phyloP scores from a whole-genome alignment of 1,284 basidiomycete species.

The Fomes fomentarius region DNA sequence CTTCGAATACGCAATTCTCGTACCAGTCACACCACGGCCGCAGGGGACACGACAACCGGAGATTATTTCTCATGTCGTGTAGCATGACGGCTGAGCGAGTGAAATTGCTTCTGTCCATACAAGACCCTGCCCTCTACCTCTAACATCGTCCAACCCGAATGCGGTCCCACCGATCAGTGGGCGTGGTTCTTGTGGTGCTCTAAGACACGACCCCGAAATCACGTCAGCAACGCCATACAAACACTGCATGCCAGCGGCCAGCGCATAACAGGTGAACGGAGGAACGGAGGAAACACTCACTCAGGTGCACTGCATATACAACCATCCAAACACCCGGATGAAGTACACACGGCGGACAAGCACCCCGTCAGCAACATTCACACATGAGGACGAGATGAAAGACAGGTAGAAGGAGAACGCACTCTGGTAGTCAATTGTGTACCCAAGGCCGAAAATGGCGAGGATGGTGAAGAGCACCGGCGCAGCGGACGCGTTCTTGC shows the following conservation, averaged over 20 bases:
- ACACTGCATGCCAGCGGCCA: not conserved
- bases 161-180: constrained; percentile 48
- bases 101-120: constrained; percentile 10
- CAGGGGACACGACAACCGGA: too few relatives aligned
- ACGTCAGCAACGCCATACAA: constrained; percentile 26
- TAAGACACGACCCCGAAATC: constrained; percentile 33
- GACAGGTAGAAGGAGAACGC: constrained; percentile 40
- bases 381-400: not conserved
- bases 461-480: constrained; percentile 77
- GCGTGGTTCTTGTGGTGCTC: constrained; percentile 90
- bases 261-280: too few relatives aligned
- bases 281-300: constrained; percentile 42
- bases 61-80: too few relatives aligned
- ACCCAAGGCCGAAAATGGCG: constrained; percentile 82
- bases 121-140: constrained; percentile 17
- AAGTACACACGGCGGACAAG: too few relatives aligned
- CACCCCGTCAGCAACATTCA: constrained; percentile 3
- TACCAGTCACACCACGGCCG: too few relatives aligned
- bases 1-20: too few relatives aligned
- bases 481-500: constrained; percentile 81
- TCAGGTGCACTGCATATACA: constrained; percentile 70
- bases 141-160: constrained; percentile 11
- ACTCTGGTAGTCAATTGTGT: constrained; percentile 93
- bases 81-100: too few relatives aligned
- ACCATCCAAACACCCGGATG: not conserved